Conservation (phyloP, 2,329 filamentous ascomycete genomes). For the Zymoseptoria crescenta region DNA sequence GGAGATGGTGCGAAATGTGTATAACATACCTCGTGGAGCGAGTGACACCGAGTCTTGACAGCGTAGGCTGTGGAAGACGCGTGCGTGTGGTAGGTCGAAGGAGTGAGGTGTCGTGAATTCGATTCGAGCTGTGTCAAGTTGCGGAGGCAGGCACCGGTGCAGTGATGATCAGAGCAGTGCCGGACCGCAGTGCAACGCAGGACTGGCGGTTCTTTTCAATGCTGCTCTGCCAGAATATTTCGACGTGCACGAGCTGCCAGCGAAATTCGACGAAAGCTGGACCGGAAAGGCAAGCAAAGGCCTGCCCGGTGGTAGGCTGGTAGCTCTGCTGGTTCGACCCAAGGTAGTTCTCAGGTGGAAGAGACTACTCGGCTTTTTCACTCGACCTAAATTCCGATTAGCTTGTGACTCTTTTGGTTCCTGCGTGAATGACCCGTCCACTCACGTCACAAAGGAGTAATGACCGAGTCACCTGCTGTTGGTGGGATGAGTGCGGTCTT, state of each 20-base stretch:
- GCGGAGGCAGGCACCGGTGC: not conserved
- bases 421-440: not conserved
- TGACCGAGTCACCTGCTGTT: not conserved
- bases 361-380: not conserved
- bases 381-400: not conserved
- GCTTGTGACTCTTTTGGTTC: not conserved
- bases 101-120: not conserved
- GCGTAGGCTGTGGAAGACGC: not conserved
- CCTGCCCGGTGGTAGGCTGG: not conserved
- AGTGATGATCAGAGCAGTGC: not conserved
- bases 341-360: not conserved
- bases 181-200: not conserved
- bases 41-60: not conserved
- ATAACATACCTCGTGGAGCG: not conserved
- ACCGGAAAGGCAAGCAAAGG: not conserved
- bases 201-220: not conserved
- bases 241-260: not conserved
- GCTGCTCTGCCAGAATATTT: not conserved
- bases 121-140: not conserved
- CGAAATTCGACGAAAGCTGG: not conserved
- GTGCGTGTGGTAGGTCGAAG: not conserved
- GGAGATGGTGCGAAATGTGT: not conserved
- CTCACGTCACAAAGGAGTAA: not conserved
- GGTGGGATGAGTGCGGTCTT: not conserved
- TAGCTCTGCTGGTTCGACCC: not conserved